Base-by-base conservation (phyloP, 768 basidiomycete genomes). In the Kwoniella shandongensis region DNA sequence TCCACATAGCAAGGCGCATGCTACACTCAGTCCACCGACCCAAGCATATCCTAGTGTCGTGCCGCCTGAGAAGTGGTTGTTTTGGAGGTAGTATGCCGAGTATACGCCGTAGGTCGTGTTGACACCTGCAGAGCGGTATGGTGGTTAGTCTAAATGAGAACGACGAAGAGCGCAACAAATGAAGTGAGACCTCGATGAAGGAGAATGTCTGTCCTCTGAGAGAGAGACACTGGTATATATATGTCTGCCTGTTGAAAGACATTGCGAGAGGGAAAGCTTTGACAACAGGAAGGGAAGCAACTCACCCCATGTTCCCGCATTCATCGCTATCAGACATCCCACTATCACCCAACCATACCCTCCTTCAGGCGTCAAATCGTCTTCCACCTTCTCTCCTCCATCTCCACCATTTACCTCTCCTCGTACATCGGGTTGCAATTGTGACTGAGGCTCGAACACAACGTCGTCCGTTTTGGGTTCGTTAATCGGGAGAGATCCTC, bases 271-370 rank as follows among this genome's bases (percentile, higher is more conserved):
- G 1, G 12, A 49, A 30, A 54, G 44, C 27, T 3, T 27, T 44
- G 23, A 8, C 38, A 29, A 25, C 1, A 29, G 15, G 17, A 23
- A 25, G 22, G 4, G 44, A 49, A 22, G 36, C 36, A 17, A 40
- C 62, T 59, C 25, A 71, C 69, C 71, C 66, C 63, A 74, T 35
- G 69, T 73, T 2, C 67, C 69, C 25, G 69, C 69, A 44, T 67
- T 72, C 10, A 60, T 47, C 44, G 52, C 58, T 41, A 72, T 62
- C 12, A 74, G 22, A 58, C 70, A 75, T 1, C 47, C 55, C 6
- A 65, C 65, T 23, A 77, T 61, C 38, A 77, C 74, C 76, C 76
- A 77, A 4, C 76, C 76, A 57, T 76, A 77, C n/a, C 76, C 76
- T 23, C 76, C 76, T 57, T 77, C 75, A 4, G 76, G 76, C 8